Conservation (phyloP, 176 grass and related monocot genomes). For the Oryza punctata region DNA sequence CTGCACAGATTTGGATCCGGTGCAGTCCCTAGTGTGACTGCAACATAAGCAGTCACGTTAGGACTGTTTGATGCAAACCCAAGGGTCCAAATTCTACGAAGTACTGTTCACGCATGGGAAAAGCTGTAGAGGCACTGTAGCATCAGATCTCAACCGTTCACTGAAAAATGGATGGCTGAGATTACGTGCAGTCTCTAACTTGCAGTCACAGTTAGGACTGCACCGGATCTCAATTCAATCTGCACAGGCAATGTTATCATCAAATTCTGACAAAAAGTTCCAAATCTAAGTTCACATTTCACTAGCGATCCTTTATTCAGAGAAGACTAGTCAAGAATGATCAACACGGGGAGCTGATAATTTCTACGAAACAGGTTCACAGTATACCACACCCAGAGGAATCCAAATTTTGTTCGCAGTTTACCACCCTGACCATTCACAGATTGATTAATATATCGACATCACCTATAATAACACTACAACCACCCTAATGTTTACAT, state of each 20-base stretch:
- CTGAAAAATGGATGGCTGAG: no score
- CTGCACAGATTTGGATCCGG: no score
- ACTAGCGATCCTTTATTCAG: constrained; percentile 3
- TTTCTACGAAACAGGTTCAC: background rate
- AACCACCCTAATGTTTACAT: constrained; percentile 53
- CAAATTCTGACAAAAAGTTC: constrained; percentile 1
- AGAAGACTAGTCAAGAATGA: constrained; percentile 1
- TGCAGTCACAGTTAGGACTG: no score
- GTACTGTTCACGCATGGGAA: no score
- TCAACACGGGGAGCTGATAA: background rate
- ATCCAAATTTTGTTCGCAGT: background rate
- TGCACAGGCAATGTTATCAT: background rate
- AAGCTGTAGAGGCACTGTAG: no score
- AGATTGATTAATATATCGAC: constrained; percentile 4
- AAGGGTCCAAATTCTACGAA: no score
- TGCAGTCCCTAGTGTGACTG: no score
- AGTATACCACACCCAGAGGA: background rate
- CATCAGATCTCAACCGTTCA: no score
- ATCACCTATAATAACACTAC: constrained; percentile 40
- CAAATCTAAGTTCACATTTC: background rate
- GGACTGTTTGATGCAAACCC: no score
- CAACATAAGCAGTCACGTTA: no score
- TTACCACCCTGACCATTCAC: constrained; percentile 24
- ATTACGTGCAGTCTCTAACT: no score
- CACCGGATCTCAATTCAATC: no score